phyloP scores from a whole-genome alignment of 345 rosid genomes.

The Eucalyptus guilfoylei region DNA sequence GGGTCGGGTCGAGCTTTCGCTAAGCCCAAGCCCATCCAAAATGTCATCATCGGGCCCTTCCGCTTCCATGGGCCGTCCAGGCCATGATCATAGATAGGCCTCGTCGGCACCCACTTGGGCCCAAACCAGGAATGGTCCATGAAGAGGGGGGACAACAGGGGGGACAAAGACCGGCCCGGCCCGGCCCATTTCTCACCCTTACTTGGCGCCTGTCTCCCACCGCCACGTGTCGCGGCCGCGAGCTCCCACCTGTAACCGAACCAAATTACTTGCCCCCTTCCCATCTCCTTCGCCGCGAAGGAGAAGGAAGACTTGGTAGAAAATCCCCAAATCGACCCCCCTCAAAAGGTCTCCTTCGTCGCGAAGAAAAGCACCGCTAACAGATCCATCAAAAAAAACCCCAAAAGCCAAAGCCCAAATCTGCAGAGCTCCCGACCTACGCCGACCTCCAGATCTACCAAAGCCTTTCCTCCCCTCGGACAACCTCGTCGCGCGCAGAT shows the following conservation, averaged over 20 bases:
- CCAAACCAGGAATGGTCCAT: background rate
- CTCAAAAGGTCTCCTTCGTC: background rate
- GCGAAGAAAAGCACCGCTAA: background rate
- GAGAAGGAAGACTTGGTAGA: no score
- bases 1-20: background rate
- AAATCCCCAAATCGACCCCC: background rate
- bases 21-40: background rate
- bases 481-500: constrained; percentile 2
- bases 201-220: fast-evolving
- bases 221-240: background rate
- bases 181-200: background rate
- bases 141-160: background rate
- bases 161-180: background rate
- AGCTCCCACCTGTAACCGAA: background rate
- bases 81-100: background rate
- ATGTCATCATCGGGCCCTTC: background rate
- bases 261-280: background rate
- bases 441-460: background rate
- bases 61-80: background rate
- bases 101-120: background rate
- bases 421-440: background rate
- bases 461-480: background rate
- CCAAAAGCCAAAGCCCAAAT: background rate
- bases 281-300: background rate
- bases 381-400: background rate